Conservation (phyloP, 2,329 filamentous ascomycete species). For the Nannizziopsis arthrosporioides region DNA sequence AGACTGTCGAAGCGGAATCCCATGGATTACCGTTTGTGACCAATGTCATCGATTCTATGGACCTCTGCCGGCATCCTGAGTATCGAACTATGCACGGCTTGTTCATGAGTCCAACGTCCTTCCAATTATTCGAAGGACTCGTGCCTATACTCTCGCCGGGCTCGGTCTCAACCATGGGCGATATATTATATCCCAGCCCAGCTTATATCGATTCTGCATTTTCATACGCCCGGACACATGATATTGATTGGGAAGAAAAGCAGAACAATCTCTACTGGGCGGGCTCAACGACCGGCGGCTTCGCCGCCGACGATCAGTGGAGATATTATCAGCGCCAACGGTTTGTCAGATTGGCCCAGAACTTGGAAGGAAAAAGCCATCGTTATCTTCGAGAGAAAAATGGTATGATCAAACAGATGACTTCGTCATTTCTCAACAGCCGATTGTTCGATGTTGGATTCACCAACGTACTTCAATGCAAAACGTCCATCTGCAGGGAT, state of each 20-base stretch:
- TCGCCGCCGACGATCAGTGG: constrained; percentile 13
- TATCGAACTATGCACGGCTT: constrained; percentile 8
- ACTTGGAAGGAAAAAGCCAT: constrained; percentile 10
- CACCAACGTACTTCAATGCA: constrained; percentile 16
- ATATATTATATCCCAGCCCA: constrained; percentile 43
- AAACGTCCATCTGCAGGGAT: constrained; percentile 12
- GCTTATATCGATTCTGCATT: constrained; percentile 35
- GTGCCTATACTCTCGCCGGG: constrained; percentile 20
- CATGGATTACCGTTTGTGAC: constrained; percentile 9
- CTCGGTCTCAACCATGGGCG: constrained; percentile 21
- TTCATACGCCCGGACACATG: constrained; percentile 33
- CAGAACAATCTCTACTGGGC: constrained; percentile 45
- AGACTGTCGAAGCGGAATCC: neutral
- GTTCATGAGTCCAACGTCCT: constrained; percentile 6
- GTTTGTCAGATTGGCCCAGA: constrained; percentile 16
- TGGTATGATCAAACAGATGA: neutral
- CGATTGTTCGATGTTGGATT: constrained; percentile 16
- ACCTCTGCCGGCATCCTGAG: constrained; percentile 8
- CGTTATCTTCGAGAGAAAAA: constrained; percentile 4
- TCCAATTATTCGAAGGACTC: constrained; percentile 16
- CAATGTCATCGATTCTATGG: neutral
- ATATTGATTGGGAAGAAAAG: constrained; percentile 42
- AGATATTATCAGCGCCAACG: constrained; percentile 15
- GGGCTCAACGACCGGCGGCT: constrained; percentile 45
- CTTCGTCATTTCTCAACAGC: constrained; percentile 10